Evolutionary conservation across 2,329 filamentous ascomycete species (phyloP), one percentile per base, ranked within the genome.

Genomic region (Xylaria multiplex): DNA sequence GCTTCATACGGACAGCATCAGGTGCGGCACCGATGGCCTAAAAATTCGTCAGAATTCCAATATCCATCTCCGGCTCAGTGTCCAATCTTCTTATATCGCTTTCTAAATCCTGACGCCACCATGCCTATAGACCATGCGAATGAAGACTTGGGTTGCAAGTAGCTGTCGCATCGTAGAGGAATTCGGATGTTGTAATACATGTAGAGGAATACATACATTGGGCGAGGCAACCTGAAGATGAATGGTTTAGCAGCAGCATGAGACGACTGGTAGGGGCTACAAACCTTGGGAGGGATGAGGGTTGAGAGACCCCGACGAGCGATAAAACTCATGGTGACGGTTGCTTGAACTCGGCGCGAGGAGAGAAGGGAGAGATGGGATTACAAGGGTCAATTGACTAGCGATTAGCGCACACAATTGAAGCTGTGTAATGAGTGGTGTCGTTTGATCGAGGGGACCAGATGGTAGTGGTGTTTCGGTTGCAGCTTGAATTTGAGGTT

Each of bases 201-300:
- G 58, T 66, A 48, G 58, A 60, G 67, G 63, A 70, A 67, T 68
- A 86, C 90, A 82, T 91, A 96, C 92, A 85, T 88, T 91, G 72
- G 92, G 92, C 79, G 92, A 94, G 76, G 92, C 91, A 80, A 96
- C 87, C 91, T 94, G 62, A 11, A 59, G 68, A 74, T 85, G 78
- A 85, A 83, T 72, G 77, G 76, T 49, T 71, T 65, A 74, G 70
- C 54, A 64, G 19, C 37, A 32, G 52, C 58, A 42, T 13, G 64
- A 35, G 14, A 59, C 14, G 22, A 32, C 32, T 35, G 24, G 50
- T 35, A 58, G 52, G 57, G 50, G 22, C 30, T 27, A 74, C 75
- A 57, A 55, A 97, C 95, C 93, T 99, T 99, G 79, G 96, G 96
- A 76, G 96, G 96, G 78, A 99, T 97, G 83, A 99, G 91, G 87